These are phyloP conservation scores for Arachis hypogaea DNA, from an alignment of 306 rosid species.

Conservation along the genomic window DNA sequence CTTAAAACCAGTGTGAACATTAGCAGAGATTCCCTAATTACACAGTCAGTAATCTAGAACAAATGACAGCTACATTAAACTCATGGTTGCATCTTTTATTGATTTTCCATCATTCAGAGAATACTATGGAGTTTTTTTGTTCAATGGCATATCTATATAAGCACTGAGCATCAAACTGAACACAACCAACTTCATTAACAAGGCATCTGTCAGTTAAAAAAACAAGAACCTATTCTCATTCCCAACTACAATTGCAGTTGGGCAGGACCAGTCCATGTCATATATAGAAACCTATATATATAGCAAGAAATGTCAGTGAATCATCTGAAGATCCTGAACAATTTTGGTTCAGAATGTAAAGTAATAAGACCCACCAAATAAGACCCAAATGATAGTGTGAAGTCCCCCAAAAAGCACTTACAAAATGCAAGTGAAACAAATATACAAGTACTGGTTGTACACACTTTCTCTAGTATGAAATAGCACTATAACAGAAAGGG, in stretches of 20 bases:
- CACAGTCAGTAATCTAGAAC: slow-evolving; percentile 10
- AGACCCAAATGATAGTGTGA: not conserved
- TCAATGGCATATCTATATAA: slow-evolving; percentile 21
- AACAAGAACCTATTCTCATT: slow-evolving; percentile 73
- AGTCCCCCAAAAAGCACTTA: not conserved
- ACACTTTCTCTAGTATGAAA: slow-evolving; percentile 3
- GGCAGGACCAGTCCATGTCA: slow-evolving; percentile 88
- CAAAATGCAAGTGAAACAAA: slow-evolving; percentile 5
- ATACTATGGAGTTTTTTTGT: slow-evolving; percentile 1
- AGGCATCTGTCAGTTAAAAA: not conserved
- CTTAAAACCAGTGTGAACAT: not conserved
- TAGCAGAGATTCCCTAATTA: slow-evolving; percentile 5
- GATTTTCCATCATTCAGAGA: slow-evolving; percentile 7
- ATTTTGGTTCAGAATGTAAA: slow-evolving; percentile 1
- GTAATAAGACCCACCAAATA: not conserved
- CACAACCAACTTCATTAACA: slow-evolving; percentile 21
- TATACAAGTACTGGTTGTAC: slow-evolving; percentile 2
- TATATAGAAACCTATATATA: slow-evolving; percentile 68
- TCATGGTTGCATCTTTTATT: slow-evolving; percentile 8
- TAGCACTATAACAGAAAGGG: not conserved
- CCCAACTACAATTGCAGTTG: slow-evolving; percentile 92
- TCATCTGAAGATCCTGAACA: not conserved
- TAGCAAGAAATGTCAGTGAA: slow-evolving; percentile 38
- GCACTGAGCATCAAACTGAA: slow-evolving; percentile 16
- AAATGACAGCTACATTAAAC: slow-evolving; percentile 1